These are phyloP conservation scores for Trichoderma guizhouense DNA, from an alignment of 2,329 filamentous ascomycete genomes.

Conservation along the genomic window DNA sequence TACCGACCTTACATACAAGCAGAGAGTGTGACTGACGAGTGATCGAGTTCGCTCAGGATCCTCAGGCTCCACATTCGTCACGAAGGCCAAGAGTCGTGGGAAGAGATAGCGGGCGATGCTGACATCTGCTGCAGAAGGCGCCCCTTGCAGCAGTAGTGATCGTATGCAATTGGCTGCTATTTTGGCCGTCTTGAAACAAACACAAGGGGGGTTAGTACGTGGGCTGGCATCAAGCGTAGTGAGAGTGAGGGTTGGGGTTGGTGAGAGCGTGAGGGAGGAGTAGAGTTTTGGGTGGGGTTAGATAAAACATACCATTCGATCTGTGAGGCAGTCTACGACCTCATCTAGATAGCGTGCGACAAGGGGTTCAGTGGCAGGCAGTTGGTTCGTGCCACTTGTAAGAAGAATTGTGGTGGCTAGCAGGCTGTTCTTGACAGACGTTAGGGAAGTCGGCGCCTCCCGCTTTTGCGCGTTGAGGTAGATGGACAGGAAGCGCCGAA, in stretches of 20 bases:
- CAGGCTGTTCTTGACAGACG: constrained; percentile 90
- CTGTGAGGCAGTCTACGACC: constrained; percentile 77
- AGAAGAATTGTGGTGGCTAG: constrained; percentile 86
- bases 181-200: constrained; percentile 63
- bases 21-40: constrained; percentile 70
- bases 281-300: background rate
- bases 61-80: constrained; percentile 65
- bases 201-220: background rate
- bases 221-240: background rate
- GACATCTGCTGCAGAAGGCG: constrained; percentile 63
- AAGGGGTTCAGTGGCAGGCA: constrained; percentile 72
- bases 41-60: constrained; percentile 74
- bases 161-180: constrained; percentile 88
- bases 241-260: background rate
- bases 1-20: constrained; percentile 60
- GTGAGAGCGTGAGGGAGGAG: background rate
- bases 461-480: constrained; percentile 72
- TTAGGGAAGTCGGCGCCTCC: constrained; percentile 69
- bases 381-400: constrained; percentile 70
- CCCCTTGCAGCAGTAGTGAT: constrained; percentile 69
- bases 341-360: constrained; percentile 74
- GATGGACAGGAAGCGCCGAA: constrained; percentile 79
- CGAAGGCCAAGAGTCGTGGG: constrained; percentile 72
- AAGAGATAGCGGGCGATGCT: constrained; percentile 71
- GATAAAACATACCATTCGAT: constrained; percentile 62